Conservation (phyloP, 2,329 filamentous ascomycete species). For the Sporothrix inflata region DNA sequence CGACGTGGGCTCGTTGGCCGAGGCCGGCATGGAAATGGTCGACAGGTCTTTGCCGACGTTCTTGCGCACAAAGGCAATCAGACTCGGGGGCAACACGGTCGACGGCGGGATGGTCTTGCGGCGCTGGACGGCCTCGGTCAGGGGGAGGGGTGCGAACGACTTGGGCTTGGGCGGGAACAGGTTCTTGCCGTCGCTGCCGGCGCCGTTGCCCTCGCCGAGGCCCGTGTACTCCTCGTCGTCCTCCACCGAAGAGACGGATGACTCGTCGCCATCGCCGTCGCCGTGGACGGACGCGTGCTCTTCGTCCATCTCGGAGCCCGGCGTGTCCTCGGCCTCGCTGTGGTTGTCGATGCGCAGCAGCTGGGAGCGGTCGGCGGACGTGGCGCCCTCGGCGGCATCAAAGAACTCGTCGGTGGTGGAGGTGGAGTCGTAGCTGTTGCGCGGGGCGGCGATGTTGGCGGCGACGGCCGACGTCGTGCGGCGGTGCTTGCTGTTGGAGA, state of each 20-base stretch:
- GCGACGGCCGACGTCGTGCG: conserved; percentile 58
- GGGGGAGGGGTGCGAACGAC: conserved; percentile 74
- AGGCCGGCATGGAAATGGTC: conserved; percentile 96
- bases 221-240: conserved; percentile 57
- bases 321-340: conserved; percentile 33
- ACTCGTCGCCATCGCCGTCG: conserved; percentile 57
- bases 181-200: conserved; percentile 44
- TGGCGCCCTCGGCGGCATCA: conserved; percentile 76
- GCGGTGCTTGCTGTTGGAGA: conserved; percentile 78
- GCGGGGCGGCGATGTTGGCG: conserved; percentile 40
- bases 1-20: conserved; percentile 90
- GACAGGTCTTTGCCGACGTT: conserved; percentile 98
- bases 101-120: conserved; percentile 72
- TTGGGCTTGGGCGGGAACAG: conserved; percentile 79
- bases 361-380: conserved; percentile 40
- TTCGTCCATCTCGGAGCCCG: conserved; percentile 59
- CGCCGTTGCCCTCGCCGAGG: conserved; percentile 38
- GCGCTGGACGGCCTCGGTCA: conserved; percentile 66
- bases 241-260: conserved; percentile 62
- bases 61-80: conserved; percentile 93
- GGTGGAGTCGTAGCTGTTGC: conserved; percentile 77
- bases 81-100: conserved; percentile 79
- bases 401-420: conserved; percentile 90
- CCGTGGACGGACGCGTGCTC: conserved; percentile 63
- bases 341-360: conserved; percentile 32